A percentile compares a stretch with the other conserved stretches of the same genome.
Conservation (phyloP, 176 grass and related monocot genomes). For the Thalia dealbata region DNA sequence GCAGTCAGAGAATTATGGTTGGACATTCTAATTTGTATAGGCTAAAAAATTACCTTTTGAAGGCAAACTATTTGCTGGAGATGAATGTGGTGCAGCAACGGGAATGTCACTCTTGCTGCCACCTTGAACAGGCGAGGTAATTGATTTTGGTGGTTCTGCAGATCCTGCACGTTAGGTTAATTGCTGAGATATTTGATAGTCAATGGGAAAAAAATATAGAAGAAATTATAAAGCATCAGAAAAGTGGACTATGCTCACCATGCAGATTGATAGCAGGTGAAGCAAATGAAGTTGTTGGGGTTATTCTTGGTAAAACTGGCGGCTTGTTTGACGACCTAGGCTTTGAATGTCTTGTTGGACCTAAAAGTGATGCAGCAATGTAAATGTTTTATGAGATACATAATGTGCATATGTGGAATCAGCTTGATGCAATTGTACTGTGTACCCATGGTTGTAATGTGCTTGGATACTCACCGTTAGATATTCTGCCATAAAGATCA, state of each 20-base stretch:
- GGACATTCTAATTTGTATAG: conserved; percentile 12
- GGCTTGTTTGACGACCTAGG: conserved; percentile 30
- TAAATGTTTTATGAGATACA: conserved; percentile 11
- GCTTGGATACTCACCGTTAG: too few relatives aligned
- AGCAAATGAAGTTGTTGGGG: conserved; percentile 30
- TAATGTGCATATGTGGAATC: not conserved
- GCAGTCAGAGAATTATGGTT: not conserved
- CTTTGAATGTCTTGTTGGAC: conserved; percentile 17
- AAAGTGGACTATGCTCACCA: conserved; percentile 26
- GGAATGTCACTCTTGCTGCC: conserved; percentile 26
- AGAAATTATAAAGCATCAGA: conserved; percentile 1
- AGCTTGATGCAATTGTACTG: not conserved
- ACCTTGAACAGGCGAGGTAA: conserved; percentile 20
- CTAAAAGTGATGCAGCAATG: conserved; percentile 8
- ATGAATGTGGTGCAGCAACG: conserved; percentile 33
- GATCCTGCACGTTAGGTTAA: conserved; percentile 40
- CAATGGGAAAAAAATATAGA: conserved; percentile 1
- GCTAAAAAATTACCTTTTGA: conserved; percentile 33
- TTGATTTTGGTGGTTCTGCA: conserved; percentile 26
- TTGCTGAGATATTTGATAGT: conserved; percentile 10
- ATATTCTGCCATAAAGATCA: not conserved
- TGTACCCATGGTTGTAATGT: too few relatives aligned
- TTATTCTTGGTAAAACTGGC: conserved; percentile 30
- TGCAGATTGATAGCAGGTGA: conserved; percentile 34
- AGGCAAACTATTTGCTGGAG: conserved; percentile 32